These are phyloP conservation scores for Linum tenue DNA, from an alignment of 345 rosid species.

Conservation along the genomic window DNA sequence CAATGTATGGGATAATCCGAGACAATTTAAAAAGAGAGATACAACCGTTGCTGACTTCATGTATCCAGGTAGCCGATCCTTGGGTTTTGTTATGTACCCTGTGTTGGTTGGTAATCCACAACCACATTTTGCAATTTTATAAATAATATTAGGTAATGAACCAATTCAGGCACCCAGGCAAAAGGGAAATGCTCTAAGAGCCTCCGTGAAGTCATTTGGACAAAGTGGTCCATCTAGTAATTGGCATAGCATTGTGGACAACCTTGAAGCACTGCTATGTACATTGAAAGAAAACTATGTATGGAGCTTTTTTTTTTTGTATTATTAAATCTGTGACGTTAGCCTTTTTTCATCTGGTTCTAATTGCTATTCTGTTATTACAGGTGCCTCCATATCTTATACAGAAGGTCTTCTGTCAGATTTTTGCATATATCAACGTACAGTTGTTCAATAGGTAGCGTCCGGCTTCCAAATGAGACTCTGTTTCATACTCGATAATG, in stretches of 20 bases:
- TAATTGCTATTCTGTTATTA: neutral
- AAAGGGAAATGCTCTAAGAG: conserved; percentile 10
- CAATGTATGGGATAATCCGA: conserved; percentile 6
- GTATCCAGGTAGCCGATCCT: conserved; percentile 5
- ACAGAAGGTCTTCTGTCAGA: conserved; percentile 16
- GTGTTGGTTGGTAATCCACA: neutral
- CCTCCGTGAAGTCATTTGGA: conserved; percentile 3
- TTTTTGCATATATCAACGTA: conserved; percentile 17
- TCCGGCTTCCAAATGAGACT: neutral
- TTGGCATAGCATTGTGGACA: conserved; percentile 17
- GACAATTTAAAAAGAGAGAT: conserved; percentile 3
- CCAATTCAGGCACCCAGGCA: conserved; percentile 17
- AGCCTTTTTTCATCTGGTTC: neutral
- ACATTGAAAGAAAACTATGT: conserved; percentile 20
- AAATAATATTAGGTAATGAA: neutral
- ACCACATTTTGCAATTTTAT: conserved; percentile 8
- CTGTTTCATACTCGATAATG: neutral
- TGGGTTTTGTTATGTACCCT: neutral
- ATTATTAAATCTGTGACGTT: neutral
- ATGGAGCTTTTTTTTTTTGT: conserved; percentile 3
- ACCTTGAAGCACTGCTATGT: conserved; percentile 11
- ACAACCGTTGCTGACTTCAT: neutral
- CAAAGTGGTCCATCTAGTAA: conserved; percentile 8
- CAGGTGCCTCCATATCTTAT: conserved; percentile 21
- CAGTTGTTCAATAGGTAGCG: conserved; percentile 24